A percentile compares a stretch with the other conserved stretches of the same genome.
phyloP scores from a whole-genome alignment of 208 protist genomes.

The Crithidia mellificae region DNA sequence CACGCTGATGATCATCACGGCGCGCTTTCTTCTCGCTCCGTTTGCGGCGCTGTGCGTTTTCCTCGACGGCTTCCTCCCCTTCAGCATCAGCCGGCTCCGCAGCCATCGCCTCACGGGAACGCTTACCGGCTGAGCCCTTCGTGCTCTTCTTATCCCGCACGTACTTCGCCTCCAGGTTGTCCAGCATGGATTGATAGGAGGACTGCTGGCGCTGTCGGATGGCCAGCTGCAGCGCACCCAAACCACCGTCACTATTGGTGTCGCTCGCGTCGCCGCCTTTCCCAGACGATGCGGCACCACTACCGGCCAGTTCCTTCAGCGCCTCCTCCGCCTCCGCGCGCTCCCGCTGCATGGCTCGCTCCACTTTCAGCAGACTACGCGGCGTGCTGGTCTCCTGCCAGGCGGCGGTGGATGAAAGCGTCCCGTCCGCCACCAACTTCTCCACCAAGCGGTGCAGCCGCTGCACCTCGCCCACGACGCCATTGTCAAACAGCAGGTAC shows the following conservation, averaged over 20 bases:
- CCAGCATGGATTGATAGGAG: conserved; percentile 65
- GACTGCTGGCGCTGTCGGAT: conserved; percentile 66
- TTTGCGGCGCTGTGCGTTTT: background rate
- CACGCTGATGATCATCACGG: background rate
- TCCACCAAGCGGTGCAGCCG: conserved; percentile 51
- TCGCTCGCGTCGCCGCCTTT: background rate
- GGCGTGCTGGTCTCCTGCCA: conserved; percentile 50
- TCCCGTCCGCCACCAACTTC: conserved; percentile 36
- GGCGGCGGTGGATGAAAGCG: conserved; percentile 31
- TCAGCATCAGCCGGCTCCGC: too few species aligned
- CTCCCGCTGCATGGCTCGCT: conserved; percentile 54
- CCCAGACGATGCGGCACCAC: too few species aligned
- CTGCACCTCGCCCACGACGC: conserved; percentile 48
- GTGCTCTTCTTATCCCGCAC: conserved; percentile 22
- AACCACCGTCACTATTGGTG: conserved; percentile 15
- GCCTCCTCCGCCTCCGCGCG: conserved; percentile 62
- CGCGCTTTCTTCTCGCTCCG: background rate
- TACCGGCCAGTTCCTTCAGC: conserved; percentile 59
- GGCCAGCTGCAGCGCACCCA: conserved; percentile 62
- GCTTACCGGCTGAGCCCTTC: conserved; percentile 16
- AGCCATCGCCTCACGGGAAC: conserved; percentile 16
- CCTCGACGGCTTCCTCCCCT: background rate
- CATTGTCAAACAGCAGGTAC: conserved; percentile 83
- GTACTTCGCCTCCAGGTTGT: conserved; percentile 70
- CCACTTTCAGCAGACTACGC: conserved; percentile 39